phyloP scores from a whole-genome alignment of 352 stramenopile genomes.

The Phytophthora macrochlamydospora region DNA sequence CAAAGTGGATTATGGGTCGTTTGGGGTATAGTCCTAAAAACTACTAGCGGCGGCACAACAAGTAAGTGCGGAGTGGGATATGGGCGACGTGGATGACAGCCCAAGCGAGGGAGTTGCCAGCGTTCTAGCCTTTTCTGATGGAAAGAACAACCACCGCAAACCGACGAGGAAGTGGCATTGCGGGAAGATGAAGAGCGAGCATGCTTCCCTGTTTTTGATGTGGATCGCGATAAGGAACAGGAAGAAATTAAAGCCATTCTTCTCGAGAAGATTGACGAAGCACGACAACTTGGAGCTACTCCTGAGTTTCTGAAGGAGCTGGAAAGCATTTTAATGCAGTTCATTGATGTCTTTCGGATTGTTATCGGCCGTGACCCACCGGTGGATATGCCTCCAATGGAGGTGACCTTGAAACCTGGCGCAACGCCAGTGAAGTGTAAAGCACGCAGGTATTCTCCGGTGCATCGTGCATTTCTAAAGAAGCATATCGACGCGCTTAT shows the following conservation, averaged over 20 bases:
- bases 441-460: conserved; percentile 5
- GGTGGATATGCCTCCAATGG: conserved; percentile 21
- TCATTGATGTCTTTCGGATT: conserved; percentile 14
- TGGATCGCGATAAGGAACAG: neutral
- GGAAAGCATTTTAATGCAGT: conserved; percentile 1
- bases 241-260: conserved; percentile 5
- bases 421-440: conserved; percentile 5
- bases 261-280: conserved; percentile 10
- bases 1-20: conserved; percentile 5
- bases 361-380: conserved; percentile 7
- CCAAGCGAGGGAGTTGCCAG: neutral
- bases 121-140: conserved; percentile 7
- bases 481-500: conserved; percentile 11
- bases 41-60: conserved; percentile 6
- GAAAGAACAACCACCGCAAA: neutral
- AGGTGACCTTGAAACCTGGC: conserved; percentile 6
- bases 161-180: conserved; percentile 6
- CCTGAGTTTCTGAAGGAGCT: neutral
- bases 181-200: conserved; percentile 10
- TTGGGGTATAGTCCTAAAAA: conserved; percentile 9
- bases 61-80: conserved; percentile 13
- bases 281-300: conserved; percentile 1
- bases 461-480: conserved; percentile 15
- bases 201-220: conserved; percentile 3
- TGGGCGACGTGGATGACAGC: conserved; percentile 10